phyloP scores from a whole-genome alignment of 768 basidiomycete species.

The Dendrothele bispora region DNA sequence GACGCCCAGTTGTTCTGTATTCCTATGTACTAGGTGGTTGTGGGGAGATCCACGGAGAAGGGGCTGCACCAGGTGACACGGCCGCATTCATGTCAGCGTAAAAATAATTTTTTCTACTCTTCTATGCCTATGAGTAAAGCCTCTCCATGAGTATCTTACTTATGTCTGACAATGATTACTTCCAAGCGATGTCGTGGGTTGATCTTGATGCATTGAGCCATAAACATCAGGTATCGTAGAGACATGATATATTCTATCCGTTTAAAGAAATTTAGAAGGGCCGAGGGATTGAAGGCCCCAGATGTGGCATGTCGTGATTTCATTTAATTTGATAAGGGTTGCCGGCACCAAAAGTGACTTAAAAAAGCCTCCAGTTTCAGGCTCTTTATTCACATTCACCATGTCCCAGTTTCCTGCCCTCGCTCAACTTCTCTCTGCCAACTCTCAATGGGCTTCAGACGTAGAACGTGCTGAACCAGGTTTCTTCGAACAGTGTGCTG shows the following conservation, averaged over 20 bases:
- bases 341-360: no score
- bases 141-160: background rate
- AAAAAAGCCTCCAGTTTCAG: no score
- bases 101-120: no score
- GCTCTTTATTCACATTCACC: slow-evolving; percentile 3
- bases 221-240: no score
- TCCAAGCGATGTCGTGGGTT: no score
- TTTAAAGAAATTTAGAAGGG: no score
- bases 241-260: no score
- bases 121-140: slow-evolving; percentile 13
- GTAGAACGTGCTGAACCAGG: slow-evolving; percentile 53
- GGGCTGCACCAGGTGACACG: background rate
- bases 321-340: no score
- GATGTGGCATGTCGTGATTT: no score
- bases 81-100: no score
- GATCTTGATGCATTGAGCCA: no score
- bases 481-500: slow-evolving; percentile 61
- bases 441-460: slow-evolving; percentile 69
- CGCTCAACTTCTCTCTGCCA: slow-evolving; percentile 40
- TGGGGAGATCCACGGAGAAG: slow-evolving; percentile 10
- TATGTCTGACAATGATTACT: background rate
- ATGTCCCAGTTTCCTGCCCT: slow-evolving; percentile 19
- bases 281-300: no score
- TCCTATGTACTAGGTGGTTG: slow-evolving; percentile 5
- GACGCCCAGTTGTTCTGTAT: slow-evolving; percentile 13